phyloP scores from a whole-genome alignment of 78 protist genomes.

The Tieghemostelium lacteum region DNA sequence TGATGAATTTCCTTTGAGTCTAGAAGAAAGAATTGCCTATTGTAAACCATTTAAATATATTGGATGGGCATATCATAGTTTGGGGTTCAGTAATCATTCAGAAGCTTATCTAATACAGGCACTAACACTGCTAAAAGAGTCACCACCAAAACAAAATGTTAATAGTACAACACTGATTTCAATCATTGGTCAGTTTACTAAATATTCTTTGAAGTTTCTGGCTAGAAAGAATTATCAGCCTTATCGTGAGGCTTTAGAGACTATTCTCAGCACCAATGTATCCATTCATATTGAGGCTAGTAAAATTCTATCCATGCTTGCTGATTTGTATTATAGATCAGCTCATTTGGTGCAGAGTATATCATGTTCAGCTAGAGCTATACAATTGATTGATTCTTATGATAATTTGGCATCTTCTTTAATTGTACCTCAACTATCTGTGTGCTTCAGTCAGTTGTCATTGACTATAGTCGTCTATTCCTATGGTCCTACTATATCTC shows the following conservation, averaged over 20 bases:
- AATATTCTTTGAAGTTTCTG: conserved; percentile 2
- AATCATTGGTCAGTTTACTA: conserved; percentile 7
- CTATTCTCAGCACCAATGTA: not conserved
- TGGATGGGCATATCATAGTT: conserved; percentile 5
- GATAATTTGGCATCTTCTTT: not conserved
- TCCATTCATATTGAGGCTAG: conserved; percentile 1
- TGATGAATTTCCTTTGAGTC: not conserved
- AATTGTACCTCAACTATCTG: conserved; percentile 6
- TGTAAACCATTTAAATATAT: not conserved
- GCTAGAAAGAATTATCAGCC: not conserved
- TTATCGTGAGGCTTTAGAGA: not conserved
- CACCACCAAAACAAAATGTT: conserved; percentile 3
- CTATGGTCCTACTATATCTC: not conserved
- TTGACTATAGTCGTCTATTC: conserved; percentile 6
- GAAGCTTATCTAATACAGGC: conserved; percentile 28
- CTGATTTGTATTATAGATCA: conserved; percentile 12
- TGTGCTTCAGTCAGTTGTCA: conserved; percentile 6
- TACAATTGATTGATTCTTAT: not conserved
- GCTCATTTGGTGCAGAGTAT: not conserved
- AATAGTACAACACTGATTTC: not conserved
- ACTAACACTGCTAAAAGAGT: not conserved
- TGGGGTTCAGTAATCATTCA: conserved; percentile 23
- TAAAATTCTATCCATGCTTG: not conserved
- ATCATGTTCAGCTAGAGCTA: conserved; percentile 10
- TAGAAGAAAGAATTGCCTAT: conserved; percentile 8